A percentile compares a stretch with the other conserved stretches of the same genome.
These are phyloP conservation scores for Dendrostoma leiphaemia DNA, from an alignment of 2,329 filamentous ascomycete genomes.

Conservation along the genomic window DNA sequence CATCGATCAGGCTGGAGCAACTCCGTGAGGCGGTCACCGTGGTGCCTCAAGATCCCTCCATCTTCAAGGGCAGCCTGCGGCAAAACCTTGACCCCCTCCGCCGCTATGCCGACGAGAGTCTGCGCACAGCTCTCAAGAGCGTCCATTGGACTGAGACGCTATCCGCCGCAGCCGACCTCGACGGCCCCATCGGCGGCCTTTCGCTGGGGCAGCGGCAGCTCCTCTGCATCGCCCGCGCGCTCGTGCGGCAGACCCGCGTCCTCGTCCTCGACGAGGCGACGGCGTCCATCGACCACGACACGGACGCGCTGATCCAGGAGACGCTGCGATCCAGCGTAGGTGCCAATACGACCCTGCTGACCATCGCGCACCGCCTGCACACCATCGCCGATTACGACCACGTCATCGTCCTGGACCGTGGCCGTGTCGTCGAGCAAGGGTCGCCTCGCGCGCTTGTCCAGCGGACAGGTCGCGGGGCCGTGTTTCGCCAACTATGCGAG, in stretches of 20 bases:
- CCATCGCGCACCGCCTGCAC: slow-evolving; percentile 91
- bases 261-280: slow-evolving; percentile 99
- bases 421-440: slow-evolving; percentile 83
- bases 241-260: slow-evolving; percentile 87
- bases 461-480: slow-evolving; percentile 62
- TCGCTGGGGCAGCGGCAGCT: slow-evolving; percentile 96
- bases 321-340: slow-evolving; percentile 92
- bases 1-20: slow-evolving; percentile 83
- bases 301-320: slow-evolving; percentile 92
- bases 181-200: slow-evolving; percentile 92
- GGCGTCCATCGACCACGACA: slow-evolving; percentile 93
- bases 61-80: slow-evolving; percentile 89
- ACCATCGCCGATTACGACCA: slow-evolving; percentile 99
- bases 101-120: slow-evolving; percentile 85
- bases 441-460: slow-evolving; percentile 80
- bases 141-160: slow-evolving; percentile 15
- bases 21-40: slow-evolving; percentile 93
- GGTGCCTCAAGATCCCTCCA: slow-evolving; percentile 92
- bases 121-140: slow-evolving; percentile 51
- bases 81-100: slow-evolving; percentile 92
- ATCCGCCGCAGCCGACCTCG: slow-evolving; percentile 54
- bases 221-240: slow-evolving; percentile 85
- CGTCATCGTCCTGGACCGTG: slow-evolving; percentile 90
- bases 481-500: no score
- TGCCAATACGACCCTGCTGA: slow-evolving; percentile 81